A percentile compares a stretch with the other conserved stretches of the same genome.
Evolutionary conservation across 2,329 filamentous ascomycete species (phyloP).

Genomic region (Exophiala aquamarina): DNA sequence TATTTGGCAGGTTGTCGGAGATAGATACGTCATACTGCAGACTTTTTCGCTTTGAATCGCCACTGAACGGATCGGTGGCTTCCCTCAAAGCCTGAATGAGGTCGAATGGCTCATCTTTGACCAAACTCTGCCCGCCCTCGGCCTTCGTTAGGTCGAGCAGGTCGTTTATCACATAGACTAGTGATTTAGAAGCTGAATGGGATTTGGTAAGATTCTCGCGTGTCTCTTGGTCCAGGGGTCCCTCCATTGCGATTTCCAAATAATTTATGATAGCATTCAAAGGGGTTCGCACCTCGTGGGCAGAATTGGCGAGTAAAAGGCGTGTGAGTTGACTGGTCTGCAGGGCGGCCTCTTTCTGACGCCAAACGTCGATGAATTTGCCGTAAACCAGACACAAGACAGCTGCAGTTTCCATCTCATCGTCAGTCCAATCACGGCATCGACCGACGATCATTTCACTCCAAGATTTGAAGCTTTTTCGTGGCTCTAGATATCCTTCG

Average conservation of each 20-base stretch:
- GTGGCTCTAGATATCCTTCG: constrained; percentile 71
- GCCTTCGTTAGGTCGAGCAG: constrained; percentile 84
- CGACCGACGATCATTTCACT: constrained; percentile 77
- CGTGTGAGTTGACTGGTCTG: constrained; percentile 79
- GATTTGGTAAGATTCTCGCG: constrained; percentile 81
- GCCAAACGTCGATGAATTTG: constrained; percentile 89
- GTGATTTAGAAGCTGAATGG: constrained; percentile 85
- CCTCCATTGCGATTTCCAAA: constrained; percentile 85
- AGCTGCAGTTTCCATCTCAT: constrained; percentile 84
- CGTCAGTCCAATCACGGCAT: constrained; percentile 83
- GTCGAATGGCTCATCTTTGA: constrained; percentile 80
- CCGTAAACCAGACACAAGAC: constrained; percentile 86
- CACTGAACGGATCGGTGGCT: constrained; percentile 70
- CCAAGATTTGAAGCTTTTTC: constrained; percentile 78
- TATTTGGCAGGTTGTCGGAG: constrained; percentile 66
- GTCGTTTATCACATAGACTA: constrained; percentile 94
- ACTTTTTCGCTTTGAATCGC: constrained; percentile 73
- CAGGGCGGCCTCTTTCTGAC: constrained; percentile 81
- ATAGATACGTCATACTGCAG: constrained; percentile 68
- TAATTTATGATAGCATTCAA: constrained; percentile 95
- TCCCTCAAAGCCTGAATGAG: constrained; percentile 70
- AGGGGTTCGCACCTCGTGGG: constrained; percentile 87
- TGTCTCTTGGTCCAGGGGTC: constrained; percentile 74
- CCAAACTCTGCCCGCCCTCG: constrained; percentile 74
- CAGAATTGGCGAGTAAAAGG: constrained; percentile 79